Evolutionary conservation across 306 rosid species (phyloP), one percentile per base, ranked within the genome.

Genomic region (Biancaea sappan): DNA sequence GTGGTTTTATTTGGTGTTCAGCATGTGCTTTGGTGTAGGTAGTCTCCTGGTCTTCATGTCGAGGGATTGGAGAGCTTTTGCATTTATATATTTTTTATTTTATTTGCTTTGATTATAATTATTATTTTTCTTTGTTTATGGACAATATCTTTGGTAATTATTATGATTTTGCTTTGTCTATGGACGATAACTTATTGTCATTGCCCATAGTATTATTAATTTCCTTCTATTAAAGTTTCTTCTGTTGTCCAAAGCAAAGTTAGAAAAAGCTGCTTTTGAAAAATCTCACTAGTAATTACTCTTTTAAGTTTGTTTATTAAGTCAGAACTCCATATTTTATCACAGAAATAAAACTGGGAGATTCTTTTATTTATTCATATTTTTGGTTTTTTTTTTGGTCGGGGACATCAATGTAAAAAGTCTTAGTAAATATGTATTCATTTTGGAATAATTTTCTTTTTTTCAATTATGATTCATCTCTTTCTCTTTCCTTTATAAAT

Each of bases 361-460:
- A 14, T 6, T 16, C 40, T 25, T 56, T 56, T 21, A n/a, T n/a
- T n/a, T n/a, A n/a, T n/a, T n/a, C n/a, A n/a, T n/a, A n/a, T n/a
- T n/a, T n/a, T n/a, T n/a, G n/a, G n/a, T n/a, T n/a, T n/a, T n/a
- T n/a, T n/a, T n/a, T n/a, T n/a, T n/a, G n/a, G n/a, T n/a, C n/a
- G n/a, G n/a, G n/a, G n/a, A n/a, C n/a, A n/a, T n/a, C n/a, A n/a
- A 12, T 9, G 21, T 31, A 3, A 19, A 26, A 9, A 21, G 21
- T 19, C 15, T 37, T 26, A 14, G 24, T 29, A 28, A 72, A 57
- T 2, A 9, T 77, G 21, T 52, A 63, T 43, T 72, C 32, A 43
- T 41, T 74, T 16, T 82, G 21, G 21, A 69, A n/a, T n/a, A n/a
- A n/a, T n/a, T n/a, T 13, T 54, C 32, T 25, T 69, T 52, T 52